Conservation (phyloP, 164 flowering plant genomes). For the Annona cherimola region DNA sequence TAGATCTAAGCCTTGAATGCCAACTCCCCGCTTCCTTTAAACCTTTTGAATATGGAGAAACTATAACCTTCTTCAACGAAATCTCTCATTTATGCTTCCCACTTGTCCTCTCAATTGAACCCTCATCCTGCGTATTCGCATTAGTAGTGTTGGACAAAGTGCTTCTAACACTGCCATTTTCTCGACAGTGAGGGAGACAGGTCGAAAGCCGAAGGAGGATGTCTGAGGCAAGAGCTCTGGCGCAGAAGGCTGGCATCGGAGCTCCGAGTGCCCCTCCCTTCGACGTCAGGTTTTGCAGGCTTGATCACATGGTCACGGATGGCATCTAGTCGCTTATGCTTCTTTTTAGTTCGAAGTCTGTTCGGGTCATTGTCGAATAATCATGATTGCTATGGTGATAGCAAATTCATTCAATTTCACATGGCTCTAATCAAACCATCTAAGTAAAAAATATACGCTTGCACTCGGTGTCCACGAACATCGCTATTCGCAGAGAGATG, state of each 20-base stretch:
- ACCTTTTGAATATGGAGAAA: conserved; percentile 21
- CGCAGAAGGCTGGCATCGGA: conserved; percentile 32
- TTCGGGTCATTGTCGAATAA: conserved; percentile 1
- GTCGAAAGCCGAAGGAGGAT: conserved; percentile 54
- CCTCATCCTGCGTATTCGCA: conserved; percentile 7
- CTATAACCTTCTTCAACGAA: conserved; percentile 7
- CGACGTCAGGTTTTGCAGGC: conserved; percentile 20
- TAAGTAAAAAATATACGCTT: too few relatives aligned
- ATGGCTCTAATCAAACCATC: too few relatives aligned
- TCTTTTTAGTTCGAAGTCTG: conserved; percentile 39
- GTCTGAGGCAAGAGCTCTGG: conserved; percentile 64
- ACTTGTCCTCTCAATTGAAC: conserved; percentile 10
- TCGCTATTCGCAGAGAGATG: too few relatives aligned
- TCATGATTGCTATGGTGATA: background rate
- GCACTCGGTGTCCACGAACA: too few relatives aligned
- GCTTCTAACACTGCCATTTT: conserved; percentile 32
- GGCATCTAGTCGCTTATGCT: conserved; percentile 75
- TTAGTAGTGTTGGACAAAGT: background rate
- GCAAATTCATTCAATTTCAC: conserved; percentile 22
- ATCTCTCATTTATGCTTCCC: conserved; percentile 13
- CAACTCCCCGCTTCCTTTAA: conserved; percentile 33
- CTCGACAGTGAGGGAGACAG: conserved; percentile 55
- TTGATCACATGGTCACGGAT: conserved; percentile 47
- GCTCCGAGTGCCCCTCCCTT: conserved; percentile 13
- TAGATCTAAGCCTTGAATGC: conserved; percentile 67